Evolutionary conservation across 192 early-diverging fungal genomes (phyloP).

Genomic region (Umbelopsis ramanniana): DNA sequence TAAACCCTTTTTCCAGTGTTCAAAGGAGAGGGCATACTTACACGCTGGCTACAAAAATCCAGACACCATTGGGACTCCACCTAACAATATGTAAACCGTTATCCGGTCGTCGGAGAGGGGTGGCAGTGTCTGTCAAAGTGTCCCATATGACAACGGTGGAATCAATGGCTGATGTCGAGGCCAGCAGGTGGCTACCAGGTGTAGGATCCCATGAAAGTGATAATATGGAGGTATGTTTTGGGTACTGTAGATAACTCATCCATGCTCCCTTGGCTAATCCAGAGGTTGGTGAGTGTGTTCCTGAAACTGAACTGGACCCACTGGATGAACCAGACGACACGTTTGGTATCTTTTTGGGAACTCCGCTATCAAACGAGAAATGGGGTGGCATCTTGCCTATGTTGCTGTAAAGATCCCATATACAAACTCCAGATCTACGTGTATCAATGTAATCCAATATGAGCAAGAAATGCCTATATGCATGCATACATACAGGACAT

Average conservation of each 20-base stretch:
- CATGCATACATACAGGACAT: background rate
- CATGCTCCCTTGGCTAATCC: conserved; percentile 31
- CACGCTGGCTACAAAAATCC: conserved; percentile 47
- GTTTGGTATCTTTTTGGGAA: background rate
- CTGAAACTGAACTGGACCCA: conserved; percentile 2
- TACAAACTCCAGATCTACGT: conserved; percentile 52
- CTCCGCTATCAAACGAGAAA: conserved; percentile 6
- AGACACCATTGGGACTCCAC: conserved; percentile 61
- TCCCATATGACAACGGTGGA: conserved; percentile 53
- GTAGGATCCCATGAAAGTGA: conserved; percentile 55
- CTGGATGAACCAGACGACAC: conserved; percentile 12
- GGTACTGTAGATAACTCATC: conserved; percentile 46
- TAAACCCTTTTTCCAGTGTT: background rate
- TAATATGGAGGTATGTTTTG: conserved; percentile 43
- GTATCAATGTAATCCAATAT: background rate
- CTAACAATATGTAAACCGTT: conserved; percentile 39
- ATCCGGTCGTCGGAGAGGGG: conserved; percentile 40
- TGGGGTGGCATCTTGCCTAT: background rate
- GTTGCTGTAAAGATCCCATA: conserved; percentile 45
- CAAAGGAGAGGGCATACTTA: conserved; percentile 26
- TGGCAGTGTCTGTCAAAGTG: conserved; percentile 35
- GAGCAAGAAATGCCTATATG: background rate
- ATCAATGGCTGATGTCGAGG: conserved; percentile 37
- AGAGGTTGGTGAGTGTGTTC: background rate
- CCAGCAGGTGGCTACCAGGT: conserved; percentile 51